phyloP scores from a whole-genome alignment of 148 eudicot species.

The Cornus kousa region DNA sequence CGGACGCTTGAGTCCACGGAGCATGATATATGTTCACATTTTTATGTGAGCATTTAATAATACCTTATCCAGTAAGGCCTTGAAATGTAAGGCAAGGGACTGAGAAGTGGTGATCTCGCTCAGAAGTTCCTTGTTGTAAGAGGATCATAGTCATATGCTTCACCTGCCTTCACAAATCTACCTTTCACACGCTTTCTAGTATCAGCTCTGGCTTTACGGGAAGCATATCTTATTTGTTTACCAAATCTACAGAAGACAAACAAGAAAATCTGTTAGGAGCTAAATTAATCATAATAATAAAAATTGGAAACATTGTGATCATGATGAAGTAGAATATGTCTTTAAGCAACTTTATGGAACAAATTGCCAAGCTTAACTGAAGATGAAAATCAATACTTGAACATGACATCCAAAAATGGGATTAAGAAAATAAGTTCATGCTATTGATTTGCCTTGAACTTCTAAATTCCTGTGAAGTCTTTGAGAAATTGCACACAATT shows the following conservation, averaged over 20 bases:
- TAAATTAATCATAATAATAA: background rate
- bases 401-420: background rate
- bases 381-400: too few relatives aligned
- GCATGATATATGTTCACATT: background rate
- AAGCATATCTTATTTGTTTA: constrained; percentile 58
- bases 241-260: constrained; percentile 38
- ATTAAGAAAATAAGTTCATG: background rate
- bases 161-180: constrained; percentile 57
- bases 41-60: background rate
- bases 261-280: background rate
- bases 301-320: background rate
- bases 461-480: background rate
- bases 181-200: constrained; percentile 58
- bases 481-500: background rate
- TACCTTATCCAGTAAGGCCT: background rate
- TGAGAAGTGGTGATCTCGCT: constrained; percentile 1
- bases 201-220: constrained; percentile 61
- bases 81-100: constrained; percentile 9
- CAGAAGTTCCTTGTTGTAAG: constrained; percentile 7
- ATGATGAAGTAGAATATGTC: background rate
- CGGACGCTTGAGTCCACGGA: background rate
- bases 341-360: background rate
- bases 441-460: too few relatives aligned
- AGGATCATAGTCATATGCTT: constrained; percentile 47
- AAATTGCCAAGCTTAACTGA: too few relatives aligned